Base-by-base conservation (phyloP, 192 early-diverging fungal species). In the Backusella tuberculispora region DNA sequence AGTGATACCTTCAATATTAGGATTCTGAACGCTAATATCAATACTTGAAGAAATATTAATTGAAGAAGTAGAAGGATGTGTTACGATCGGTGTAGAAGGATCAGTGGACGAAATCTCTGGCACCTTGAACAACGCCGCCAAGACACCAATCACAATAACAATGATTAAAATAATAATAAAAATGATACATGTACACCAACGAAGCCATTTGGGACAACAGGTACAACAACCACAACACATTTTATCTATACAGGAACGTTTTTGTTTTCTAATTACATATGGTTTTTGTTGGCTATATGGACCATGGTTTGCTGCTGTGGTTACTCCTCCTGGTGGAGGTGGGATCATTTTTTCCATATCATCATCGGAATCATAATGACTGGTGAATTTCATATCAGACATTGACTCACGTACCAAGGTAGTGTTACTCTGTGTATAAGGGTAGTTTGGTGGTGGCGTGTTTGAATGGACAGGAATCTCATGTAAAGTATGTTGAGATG, bases 1-100 rank as follows among this genome's bases (percentile, higher is more conserved):
- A 19, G 80, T 83, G 50, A 84, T 74, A 17, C 83, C 81, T 53
- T 81, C 44, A 48, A 84, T 77, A 63, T 86, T 86, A n/a, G 85
- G 85, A 69, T 86, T 86, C 19, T 72, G 50, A 69, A 86, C 83
- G 6, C 73, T 46, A 43, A 84, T 84, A 47, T 38, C 24, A 24
- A 69, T 45, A 26, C 26, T 47, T 17, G 44, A 69, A 12, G 19
- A 15, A 12, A 47, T 47, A 9, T 45, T 69, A 7, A 69, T 40
- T 4, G 26, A 19, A 34, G 19, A 6, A 46, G 19, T 34, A 17
- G 12, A 19, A 21, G n/a, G 38, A 44, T 42, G 24, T 15, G 21
- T 8, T 0, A 47, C 45, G 13, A 26, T 13, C 0, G n/a, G 19
- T 24, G 29, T 14, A 10, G 79, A 21, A 48, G 76, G 53, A 14